These are phyloP conservation scores for Melanomma pulvis-pyrius DNA, from an alignment of 495 filamentous ascomycete species.

Conservation along the genomic window DNA sequence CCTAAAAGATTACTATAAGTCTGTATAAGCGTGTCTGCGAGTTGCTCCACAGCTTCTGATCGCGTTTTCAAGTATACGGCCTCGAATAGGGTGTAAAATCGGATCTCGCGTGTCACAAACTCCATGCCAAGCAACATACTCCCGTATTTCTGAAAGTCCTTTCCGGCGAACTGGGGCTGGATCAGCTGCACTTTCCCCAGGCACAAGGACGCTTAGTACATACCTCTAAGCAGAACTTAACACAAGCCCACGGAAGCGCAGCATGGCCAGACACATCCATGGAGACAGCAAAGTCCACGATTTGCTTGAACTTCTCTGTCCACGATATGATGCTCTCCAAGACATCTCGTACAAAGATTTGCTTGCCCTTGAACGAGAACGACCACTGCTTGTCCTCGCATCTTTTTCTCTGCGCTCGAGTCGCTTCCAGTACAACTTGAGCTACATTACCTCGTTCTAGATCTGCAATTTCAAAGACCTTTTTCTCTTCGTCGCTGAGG, in stretches of 20 bases:
- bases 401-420: background rate
- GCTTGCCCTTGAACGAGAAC: background rate
- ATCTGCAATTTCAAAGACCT: background rate
- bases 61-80: background rate
- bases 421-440: background rate
- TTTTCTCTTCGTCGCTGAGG: background rate
- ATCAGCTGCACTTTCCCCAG: background rate
- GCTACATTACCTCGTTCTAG: background rate
- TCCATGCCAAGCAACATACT: constrained; percentile 3
- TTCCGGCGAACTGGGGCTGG: background rate
- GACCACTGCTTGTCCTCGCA: constrained; percentile 3
- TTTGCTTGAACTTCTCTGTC: background rate
- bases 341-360: background rate
- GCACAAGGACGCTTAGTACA: background rate
- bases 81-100: constrained; percentile 1
- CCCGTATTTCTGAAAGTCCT: background rate
- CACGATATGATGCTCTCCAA: constrained; percentile 5
- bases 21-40: background rate
- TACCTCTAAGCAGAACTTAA: constrained; percentile 1
- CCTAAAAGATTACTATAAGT: background rate
- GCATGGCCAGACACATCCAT: background rate
- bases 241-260: background rate
- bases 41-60: background rate
- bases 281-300: background rate
- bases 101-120: constrained; percentile 1